phyloP scores from a whole-genome alignment of 1,284 basidiomycete species.

The Fomitopsis betulina region DNA sequence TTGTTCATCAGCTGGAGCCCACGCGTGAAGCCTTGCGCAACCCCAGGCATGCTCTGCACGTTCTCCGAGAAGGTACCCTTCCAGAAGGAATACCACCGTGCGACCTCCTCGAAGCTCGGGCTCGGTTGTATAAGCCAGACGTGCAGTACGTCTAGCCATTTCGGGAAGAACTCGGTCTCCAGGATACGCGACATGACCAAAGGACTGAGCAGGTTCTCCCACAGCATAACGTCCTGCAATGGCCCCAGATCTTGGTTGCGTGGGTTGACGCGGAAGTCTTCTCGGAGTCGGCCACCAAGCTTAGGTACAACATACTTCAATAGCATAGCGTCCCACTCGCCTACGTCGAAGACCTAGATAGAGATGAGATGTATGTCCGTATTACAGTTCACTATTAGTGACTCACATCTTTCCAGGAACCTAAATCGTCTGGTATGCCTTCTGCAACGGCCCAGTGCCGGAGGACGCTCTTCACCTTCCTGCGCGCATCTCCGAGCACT shows the following conservation, averaged over 20 bases:
- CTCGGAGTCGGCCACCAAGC: conserved; percentile 74
- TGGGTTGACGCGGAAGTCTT: conserved; percentile 86
- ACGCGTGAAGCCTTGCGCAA: conserved; percentile 76
- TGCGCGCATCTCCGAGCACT: conserved; percentile 78
- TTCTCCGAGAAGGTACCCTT: conserved; percentile 73
- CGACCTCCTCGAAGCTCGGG: conserved; percentile 86
- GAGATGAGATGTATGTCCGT: neutral
- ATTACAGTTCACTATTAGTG: neutral
- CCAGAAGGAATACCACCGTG: conserved; percentile 91
- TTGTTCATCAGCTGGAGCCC: conserved; percentile 91
- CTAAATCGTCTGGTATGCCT: conserved; percentile 69
- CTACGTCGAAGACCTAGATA: conserved; percentile 61
- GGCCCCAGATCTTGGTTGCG: conserved; percentile 85
- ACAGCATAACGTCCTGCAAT: conserved; percentile 73
- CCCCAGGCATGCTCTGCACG: conserved; percentile 58
- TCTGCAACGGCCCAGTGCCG: conserved; percentile 77
- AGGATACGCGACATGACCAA: conserved; percentile 80
- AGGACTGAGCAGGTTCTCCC: conserved; percentile 70
- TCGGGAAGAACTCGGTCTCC: conserved; percentile 91
- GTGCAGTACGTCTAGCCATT: conserved; percentile 91
- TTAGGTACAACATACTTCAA: conserved; percentile 91
- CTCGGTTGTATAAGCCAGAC: conserved; percentile 85
- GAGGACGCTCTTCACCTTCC: conserved; percentile 79
- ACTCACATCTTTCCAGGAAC: conserved; percentile 79
- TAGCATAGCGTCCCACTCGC: conserved; percentile 89